A percentile compares a stretch with the other conserved stretches of the same genome.
phyloP scores from a whole-genome alignment of 2,329 filamentous ascomycete species.

The Scedosporium boydii region DNA sequence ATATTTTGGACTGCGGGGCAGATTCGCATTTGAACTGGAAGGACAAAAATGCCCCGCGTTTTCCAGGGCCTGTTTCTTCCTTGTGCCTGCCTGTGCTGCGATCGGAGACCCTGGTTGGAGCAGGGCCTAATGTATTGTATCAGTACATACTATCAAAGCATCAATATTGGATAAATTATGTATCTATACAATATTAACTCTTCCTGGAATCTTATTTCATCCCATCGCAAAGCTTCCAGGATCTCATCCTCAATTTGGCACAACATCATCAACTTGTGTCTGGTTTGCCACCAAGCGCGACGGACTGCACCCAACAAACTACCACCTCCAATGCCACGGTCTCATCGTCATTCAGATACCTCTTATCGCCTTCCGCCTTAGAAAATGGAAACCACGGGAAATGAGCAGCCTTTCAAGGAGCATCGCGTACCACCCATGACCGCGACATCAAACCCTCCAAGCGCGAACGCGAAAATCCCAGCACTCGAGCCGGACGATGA shows the following conservation, averaged over 20 bases:
- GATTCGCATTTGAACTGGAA: not conserved
- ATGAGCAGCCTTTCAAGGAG: not conserved
- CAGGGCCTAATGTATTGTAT: not conserved
- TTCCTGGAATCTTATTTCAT: not conserved
- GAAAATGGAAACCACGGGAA: not conserved
- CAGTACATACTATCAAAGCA: not conserved
- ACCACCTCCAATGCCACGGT: not conserved
- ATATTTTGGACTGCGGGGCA: slow-evolving; percentile 5
- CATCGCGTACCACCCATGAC: not conserved
- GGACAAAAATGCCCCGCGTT: slow-evolving; percentile 1
- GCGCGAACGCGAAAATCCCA: slow-evolving; percentile 3
- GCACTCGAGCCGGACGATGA: slow-evolving; percentile 27
- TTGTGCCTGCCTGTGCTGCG: not conserved
- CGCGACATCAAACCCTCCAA: not conserved
- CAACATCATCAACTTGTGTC: not conserved
- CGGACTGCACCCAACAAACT: not conserved
- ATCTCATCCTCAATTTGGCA: not conserved
- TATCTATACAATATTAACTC: no score
- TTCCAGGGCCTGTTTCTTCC: not conserved
- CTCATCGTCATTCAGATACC: not conserved
- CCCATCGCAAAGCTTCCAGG: not conserved
- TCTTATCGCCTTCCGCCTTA: not conserved
- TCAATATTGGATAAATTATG: no score
- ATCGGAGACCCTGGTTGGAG: not conserved
- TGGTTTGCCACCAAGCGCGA: not conserved